Evolutionary conservation across 1,139 yeast species (phyloP).

Genomic region (Sugiyamaella sp.): DNA sequence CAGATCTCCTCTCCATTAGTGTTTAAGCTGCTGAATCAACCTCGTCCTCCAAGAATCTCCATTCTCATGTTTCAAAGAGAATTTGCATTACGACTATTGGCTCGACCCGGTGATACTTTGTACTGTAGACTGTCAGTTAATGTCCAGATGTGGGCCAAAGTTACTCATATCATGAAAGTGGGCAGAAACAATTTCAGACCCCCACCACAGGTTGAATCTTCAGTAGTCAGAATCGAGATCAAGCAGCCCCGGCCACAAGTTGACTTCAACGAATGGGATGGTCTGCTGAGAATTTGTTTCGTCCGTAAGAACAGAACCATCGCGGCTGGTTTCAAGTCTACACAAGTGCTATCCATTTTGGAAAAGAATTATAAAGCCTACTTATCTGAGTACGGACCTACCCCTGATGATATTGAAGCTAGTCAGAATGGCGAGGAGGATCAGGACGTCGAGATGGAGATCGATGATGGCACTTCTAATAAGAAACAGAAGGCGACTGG

Average conservation of each 20-base stretch:
- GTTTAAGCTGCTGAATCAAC: slow-evolving; percentile 86
- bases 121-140: slow-evolving; percentile 94
- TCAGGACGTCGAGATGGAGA: slow-evolving; percentile 53
- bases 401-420: slow-evolving; percentile 39
- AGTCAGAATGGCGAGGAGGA: slow-evolving; percentile 41
- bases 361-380: slow-evolving; percentile 87
- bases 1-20: slow-evolving; percentile 97
- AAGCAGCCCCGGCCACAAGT: slow-evolving; percentile 90
- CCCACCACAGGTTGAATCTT: slow-evolving; percentile 97
- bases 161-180: slow-evolving; percentile 97
- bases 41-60: slow-evolving; percentile 92
- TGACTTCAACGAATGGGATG: slow-evolving; percentile 97
- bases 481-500: slow-evolving; percentile 29
- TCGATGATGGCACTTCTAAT: slow-evolving; percentile 58
- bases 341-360: slow-evolving; percentile 77
- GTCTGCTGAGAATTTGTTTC: slow-evolving; percentile 83
- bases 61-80: slow-evolving; percentile 98
- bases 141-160: slow-evolving; percentile 99
- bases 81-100: slow-evolving; percentile 88
- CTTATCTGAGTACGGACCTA: slow-evolving; percentile 54
- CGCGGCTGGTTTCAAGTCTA: slow-evolving; percentile 88
- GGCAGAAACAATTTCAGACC: slow-evolving; percentile 97
- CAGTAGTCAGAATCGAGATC: slow-evolving; percentile 91
- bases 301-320: slow-evolving; percentile 92
- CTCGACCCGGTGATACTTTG: slow-evolving; percentile 91